A percentile compares a stretch with the other conserved stretches of the same genome.
Evolutionary conservation across 768 basidiomycete genomes (phyloP).

Genomic region (Nidularia sp.): DNA sequence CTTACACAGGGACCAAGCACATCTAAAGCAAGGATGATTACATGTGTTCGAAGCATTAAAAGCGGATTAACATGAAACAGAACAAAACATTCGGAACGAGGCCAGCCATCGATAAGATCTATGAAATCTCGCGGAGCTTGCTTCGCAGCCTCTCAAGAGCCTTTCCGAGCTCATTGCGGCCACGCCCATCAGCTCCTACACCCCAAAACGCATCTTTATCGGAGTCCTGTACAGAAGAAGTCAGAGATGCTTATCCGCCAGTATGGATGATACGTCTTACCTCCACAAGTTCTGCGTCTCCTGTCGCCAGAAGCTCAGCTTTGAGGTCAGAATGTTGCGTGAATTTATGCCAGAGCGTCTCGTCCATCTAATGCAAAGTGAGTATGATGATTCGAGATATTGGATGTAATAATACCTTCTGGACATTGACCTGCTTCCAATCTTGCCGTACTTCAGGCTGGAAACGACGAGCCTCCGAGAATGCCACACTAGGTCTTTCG

Average conservation of each 20-base stretch:
- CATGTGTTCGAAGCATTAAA: constrained; percentile 22
- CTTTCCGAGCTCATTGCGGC: constrained; percentile 73
- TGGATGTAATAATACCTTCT: constrained; percentile 36
- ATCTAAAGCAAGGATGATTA: constrained; percentile 10
- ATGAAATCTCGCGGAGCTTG: constrained; percentile 37
- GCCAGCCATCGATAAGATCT: constrained; percentile 13
- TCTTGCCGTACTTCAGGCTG: constrained; percentile 58
- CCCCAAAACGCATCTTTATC: constrained; percentile 80
- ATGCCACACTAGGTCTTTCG: constrained; percentile 57
- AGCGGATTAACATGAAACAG: constrained; percentile 9
- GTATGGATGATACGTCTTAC: constrained; percentile 26
- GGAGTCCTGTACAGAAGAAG: constrained; percentile 46
- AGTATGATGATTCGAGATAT: neutral
- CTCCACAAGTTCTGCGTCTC: constrained; percentile 66
- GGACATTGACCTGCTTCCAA: constrained; percentile 68
- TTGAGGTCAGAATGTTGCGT: constrained; percentile 61
- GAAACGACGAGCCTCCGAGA: constrained; percentile 64
- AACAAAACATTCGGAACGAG: constrained; percentile 16
- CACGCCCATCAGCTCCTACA: constrained; percentile 58
- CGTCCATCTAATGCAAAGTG: constrained; percentile 51
- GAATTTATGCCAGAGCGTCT: constrained; percentile 63
- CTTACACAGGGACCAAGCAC: neutral
- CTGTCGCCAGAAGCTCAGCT: constrained; percentile 58
- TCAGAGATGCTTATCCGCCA: neutral
- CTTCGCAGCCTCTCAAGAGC: constrained; percentile 59